phyloP scores from a whole-genome alignment of 169 alveolate species.

The Cryptosporidium tyzzeri region DNA sequence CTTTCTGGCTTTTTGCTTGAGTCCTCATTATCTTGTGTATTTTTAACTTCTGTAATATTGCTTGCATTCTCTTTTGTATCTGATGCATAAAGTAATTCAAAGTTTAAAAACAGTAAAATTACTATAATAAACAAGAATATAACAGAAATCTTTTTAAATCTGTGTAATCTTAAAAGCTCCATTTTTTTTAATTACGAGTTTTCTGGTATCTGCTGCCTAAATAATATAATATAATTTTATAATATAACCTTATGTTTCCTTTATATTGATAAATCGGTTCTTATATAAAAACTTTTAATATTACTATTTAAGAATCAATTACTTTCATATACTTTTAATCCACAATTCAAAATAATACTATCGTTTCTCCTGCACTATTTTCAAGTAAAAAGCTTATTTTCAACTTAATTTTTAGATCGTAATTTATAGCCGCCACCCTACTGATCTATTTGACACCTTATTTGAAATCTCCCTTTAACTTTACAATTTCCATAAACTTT shows the following conservation, averaged over 20 bases:
- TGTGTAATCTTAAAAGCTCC: not conserved
- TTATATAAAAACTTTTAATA: no score
- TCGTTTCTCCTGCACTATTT: not conserved
- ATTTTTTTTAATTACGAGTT: not conserved
- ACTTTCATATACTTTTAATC: not conserved
- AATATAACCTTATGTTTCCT: not conserved
- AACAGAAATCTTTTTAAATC: not conserved
- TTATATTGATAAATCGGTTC: no score
- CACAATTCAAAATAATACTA: not conserved
- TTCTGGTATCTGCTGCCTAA: not conserved
- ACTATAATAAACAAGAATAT: not conserved
- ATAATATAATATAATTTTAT: no score
- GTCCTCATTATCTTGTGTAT: not conserved
- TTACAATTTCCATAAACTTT: no score
- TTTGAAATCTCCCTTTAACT: not conserved
- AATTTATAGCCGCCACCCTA: slow-evolving; percentile 4
- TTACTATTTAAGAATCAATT: not conserved
- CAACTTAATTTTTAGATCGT: slow-evolving; percentile 1
- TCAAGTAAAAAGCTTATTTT: not conserved
- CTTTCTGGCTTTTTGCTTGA: not conserved
- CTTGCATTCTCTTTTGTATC: not conserved
- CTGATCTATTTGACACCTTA: slow-evolving; percentile 12
- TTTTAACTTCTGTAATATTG: not conserved
- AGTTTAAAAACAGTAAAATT: not conserved
- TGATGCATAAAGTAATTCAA: slow-evolving; percentile 8